Base-by-base conservation (phyloP, 2,329 filamentous ascomycete species). In the Calonectria naviculata region DNA sequence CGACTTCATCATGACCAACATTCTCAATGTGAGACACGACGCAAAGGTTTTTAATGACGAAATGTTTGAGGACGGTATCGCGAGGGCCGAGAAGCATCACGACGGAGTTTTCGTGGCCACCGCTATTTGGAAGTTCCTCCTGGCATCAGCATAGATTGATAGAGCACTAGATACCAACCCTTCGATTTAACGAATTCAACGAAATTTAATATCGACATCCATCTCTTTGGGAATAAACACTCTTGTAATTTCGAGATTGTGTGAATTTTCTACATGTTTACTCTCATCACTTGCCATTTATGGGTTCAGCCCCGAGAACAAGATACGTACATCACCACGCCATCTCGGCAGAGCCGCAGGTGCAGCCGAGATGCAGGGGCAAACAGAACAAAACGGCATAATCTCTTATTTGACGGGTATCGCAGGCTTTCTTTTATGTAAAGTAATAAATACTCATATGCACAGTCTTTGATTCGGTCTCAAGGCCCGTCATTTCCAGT, bases 1-100 rank as follows among this genome's bases (percentile, higher is more conserved):
- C 10, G 74, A 74, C 1, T 75, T 76, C n/a, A 81, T 83, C 67
- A 85, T 85, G 79, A 75, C 78, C 1, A 75, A 79, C 24, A 71
- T 82, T 3, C 75, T 83, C 71, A 67, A 78, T 31, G 56, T 68
- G n/a, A 75, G 81, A 29, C 76, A 78, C 47, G 62, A 74, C 0
- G 73, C 77, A n/a, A 73, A 76, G 24, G 70, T 81, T 41, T 80
- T 82, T 34, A 71, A 73, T 2, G 76, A 80, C 46, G 68, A 74
- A 8, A 72, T 78, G 74, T 79, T 79, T 29, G 70, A 71, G 9
- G 78, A 80, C 9, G 80, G 73, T 24, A 75, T 79, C 19, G 68
- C 71, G 8, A 78, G 81, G 42, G 80, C 78, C 1, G 62, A 69
- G 10, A 71, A 73, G 24, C 71, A 72, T 12, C 81, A 82, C 17